These are phyloP conservation scores for Alternaria infectoria DNA, from an alignment of 2,329 filamentous ascomycete species.

Conservation along the genomic window DNA sequence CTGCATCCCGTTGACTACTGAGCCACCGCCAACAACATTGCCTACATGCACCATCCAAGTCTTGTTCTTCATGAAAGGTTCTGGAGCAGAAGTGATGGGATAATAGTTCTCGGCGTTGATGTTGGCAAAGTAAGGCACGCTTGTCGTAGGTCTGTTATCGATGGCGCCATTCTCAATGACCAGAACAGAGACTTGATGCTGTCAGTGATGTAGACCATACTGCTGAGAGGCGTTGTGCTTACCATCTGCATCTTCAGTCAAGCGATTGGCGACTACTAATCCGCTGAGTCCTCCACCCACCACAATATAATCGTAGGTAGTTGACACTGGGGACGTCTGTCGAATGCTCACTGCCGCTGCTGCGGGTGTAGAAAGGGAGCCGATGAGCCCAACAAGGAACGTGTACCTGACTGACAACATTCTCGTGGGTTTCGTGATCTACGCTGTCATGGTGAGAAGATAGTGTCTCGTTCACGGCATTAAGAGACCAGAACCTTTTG, in stretches of 20 bases:
- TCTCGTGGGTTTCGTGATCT: no score
- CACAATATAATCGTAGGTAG: conserved; percentile 26
- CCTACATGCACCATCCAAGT: conserved; percentile 27
- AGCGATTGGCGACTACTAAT: conserved; percentile 23
- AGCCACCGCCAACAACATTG: conserved; percentile 41
- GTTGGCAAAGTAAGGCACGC: conserved; percentile 14
- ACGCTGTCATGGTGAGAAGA: no score
- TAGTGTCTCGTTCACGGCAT: no score
- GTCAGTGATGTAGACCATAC: not conserved
- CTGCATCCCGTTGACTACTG: conserved; percentile 43
- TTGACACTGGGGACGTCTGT: not conserved
- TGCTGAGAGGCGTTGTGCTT: not conserved
- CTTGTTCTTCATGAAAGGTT: conserved; percentile 28
- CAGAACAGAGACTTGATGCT: conserved; percentile 15
- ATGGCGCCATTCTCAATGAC: conserved; percentile 24
- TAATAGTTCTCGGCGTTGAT: conserved; percentile 19
- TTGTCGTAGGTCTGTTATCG: conserved; percentile 12
- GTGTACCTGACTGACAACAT: not conserved
- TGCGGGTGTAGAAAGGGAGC: not conserved
- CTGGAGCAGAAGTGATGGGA: conserved; percentile 19
- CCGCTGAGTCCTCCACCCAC: conserved; percentile 29
- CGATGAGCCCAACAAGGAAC: not conserved
- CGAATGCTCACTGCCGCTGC: not conserved
- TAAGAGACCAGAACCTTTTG: no score
- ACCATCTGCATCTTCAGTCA: conserved; percentile 14